These are phyloP conservation scores for Amanita fuliginea DNA, from an alignment of 768 basidiomycete species.

Conservation along the genomic window DNA sequence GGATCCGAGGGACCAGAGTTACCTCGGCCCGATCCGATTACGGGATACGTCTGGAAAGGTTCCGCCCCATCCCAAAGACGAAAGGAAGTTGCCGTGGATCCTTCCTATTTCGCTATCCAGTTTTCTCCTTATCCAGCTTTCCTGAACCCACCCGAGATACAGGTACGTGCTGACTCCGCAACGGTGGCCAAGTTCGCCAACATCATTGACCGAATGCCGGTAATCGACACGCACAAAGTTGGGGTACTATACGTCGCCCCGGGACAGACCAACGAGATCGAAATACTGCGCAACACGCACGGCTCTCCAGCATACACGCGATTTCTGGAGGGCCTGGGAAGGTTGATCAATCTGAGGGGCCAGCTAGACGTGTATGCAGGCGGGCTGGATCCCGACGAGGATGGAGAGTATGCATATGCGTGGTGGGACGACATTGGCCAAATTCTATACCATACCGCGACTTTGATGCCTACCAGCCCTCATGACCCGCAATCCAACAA, in stretches of 20 bases:
- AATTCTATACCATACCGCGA: conserved; percentile 90
- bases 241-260: conserved; percentile 94
- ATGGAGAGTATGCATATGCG: conserved; percentile 95
- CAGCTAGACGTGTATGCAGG: conserved; percentile 91
- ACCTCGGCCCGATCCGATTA: conserved; percentile 57
- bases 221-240: conserved; percentile 96
- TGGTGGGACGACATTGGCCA: conserved; percentile 99
- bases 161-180: conserved; percentile 40
- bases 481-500: conserved; percentile 61
- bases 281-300: conserved; percentile 83
- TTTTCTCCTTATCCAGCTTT: conserved; percentile 56
- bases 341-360: conserved; percentile 78
- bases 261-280: conserved; percentile 73
- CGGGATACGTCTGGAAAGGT: conserved; percentile 82
- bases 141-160: conserved; percentile 26
- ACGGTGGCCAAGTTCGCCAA: conserved; percentile 48
- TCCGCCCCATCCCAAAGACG: conserved; percentile 82
- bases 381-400: conserved; percentile 80
- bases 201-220: conserved; percentile 73
- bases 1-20: conserved; percentile 13
- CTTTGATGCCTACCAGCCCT: conserved; percentile 82
- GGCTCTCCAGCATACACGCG: conserved; percentile 93
- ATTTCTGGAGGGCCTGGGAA: conserved; percentile 84
- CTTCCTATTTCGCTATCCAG: conserved; percentile 77
- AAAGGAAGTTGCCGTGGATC: conserved; percentile 78